These are phyloP conservation scores for Litsea cubeba DNA, from an alignment of 164 flowering plant species.

Conservation along the genomic window DNA sequence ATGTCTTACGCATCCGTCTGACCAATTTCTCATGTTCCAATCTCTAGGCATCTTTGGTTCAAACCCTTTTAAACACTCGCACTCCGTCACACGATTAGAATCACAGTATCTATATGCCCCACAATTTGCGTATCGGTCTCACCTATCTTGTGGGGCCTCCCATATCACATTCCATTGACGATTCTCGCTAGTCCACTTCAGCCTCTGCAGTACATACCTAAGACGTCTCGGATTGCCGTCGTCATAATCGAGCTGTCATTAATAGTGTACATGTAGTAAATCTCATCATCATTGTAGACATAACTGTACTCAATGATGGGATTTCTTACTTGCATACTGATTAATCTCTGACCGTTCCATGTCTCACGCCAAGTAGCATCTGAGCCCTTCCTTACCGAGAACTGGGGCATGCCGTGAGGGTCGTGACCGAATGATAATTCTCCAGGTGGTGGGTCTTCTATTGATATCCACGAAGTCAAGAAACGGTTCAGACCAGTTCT, in stretches of 20 bases:
- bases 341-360: neutral
- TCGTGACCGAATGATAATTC: constrained; percentile 29
- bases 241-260: constrained; percentile 19
- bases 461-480: constrained; percentile 30
- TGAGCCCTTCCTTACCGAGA: constrained; percentile 10
- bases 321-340: no score
- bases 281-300: constrained; percentile 20
- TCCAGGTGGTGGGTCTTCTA: constrained; percentile 39
- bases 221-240: constrained; percentile 20
- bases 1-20: constrained; percentile 20
- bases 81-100: constrained; percentile 5
- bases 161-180: neutral
- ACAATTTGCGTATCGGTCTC: constrained; percentile 24
- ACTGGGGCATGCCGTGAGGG: constrained; percentile 30
- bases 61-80: constrained; percentile 27
- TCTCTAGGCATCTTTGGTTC: constrained; percentile 10
- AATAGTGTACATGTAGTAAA: constrained; percentile 27
- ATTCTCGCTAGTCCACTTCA: constrained; percentile 14
- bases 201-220: constrained; percentile 12
- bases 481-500: constrained; percentile 9
- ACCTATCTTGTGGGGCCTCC: constrained; percentile 20
- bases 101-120: constrained; percentile 31
- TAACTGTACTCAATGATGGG: constrained; percentile 13
- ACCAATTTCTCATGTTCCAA: constrained; percentile 16
- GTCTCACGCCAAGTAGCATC: constrained; percentile 28